Evolutionary conservation across 768 basidiomycete species (phyloP).

Genomic region (Pisolithus orientalis): DNA sequence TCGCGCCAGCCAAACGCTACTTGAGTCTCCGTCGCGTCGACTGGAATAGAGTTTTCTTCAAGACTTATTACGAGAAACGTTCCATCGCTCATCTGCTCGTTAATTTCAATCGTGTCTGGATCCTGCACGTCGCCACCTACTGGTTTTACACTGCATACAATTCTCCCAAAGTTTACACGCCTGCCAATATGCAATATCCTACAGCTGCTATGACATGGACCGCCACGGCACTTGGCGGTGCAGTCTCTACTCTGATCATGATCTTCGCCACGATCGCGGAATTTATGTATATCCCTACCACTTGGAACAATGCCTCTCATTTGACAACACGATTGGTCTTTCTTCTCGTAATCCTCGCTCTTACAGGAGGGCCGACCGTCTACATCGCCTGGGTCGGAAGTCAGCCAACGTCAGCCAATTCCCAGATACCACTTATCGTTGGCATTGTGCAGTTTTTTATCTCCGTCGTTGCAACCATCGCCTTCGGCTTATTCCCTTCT

Average conservation of each 20-base stretch:
- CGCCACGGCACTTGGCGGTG: slow-evolving; percentile 91
- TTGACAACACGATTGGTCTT: slow-evolving; percentile 90
- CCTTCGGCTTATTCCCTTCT: slow-evolving; percentile 87
- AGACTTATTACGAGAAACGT: slow-evolving; percentile 97
- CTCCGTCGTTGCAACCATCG: slow-evolving; percentile 73
- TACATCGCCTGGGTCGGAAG: slow-evolving; percentile 87
- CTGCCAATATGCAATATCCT: slow-evolving; percentile 55
- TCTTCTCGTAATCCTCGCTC: slow-evolving; percentile 84
- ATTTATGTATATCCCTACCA: slow-evolving; percentile 95
- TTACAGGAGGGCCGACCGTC: slow-evolving; percentile 90
- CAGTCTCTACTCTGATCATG: slow-evolving; percentile 91
- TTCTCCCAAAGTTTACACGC: slow-evolving; percentile 86
- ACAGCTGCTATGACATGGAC: slow-evolving; percentile 93
- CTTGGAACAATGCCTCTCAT: slow-evolving; percentile 98
- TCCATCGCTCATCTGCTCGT: slow-evolving; percentile 89
- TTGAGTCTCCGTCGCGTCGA: slow-evolving; percentile 88
- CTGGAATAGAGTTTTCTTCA: slow-evolving; percentile 96
- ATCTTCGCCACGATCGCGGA: slow-evolving; percentile 89
- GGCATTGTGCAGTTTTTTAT: slow-evolving; percentile 93
- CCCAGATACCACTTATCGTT: slow-evolving; percentile 81
- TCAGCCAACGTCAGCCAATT: slow-evolving; percentile 37
- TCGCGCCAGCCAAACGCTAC: slow-evolving; percentile 88
- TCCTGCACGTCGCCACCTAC: slow-evolving; percentile 87
- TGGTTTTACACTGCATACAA: slow-evolving; percentile 99
- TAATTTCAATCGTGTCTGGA: slow-evolving; percentile 99